These are phyloP conservation scores for Boletus holoroseus DNA, from an alignment of 1,284 basidiomycete genomes.

Conservation along the genomic window DNA sequence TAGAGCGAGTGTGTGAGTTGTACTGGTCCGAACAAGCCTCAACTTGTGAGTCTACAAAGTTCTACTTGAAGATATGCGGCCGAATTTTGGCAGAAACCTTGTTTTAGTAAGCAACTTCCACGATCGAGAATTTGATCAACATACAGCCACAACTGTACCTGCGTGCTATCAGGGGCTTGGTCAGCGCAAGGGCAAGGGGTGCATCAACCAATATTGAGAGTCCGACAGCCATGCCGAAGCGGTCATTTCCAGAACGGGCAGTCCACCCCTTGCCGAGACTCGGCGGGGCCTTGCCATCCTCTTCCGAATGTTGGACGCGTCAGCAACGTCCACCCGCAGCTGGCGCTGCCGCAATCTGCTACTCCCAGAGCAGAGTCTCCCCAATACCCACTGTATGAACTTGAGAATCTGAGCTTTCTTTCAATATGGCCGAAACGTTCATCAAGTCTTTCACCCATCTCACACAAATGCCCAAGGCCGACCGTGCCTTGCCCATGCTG, in stretches of 20 bases:
- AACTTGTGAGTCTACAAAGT: background rate
- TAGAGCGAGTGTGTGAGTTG: no score
- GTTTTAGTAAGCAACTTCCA: no score
- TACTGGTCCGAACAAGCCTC: background rate
- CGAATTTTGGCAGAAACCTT: no score
- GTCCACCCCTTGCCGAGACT: no score
- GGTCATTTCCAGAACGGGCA: no score
- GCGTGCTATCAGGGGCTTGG: slow-evolving; percentile 8
- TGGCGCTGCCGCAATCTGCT: background rate
- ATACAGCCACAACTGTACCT: no score
- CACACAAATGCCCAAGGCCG: slow-evolving; percentile 54
- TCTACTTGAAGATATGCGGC: background rate
- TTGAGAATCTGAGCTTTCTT: background rate
- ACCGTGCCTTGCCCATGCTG: slow-evolving; percentile 59
- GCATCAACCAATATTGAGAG: no score
- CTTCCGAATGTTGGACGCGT: slow-evolving; percentile 3
- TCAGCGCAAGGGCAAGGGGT: slow-evolving; percentile 5
- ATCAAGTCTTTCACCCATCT: slow-evolving; percentile 65
- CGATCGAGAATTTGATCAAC: no score
- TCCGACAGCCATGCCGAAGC: no score
- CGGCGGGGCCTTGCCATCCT: background rate
- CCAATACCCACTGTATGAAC: background rate
- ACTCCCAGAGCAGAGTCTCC: background rate
- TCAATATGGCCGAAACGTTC: slow-evolving; percentile 45
- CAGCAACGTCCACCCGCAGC: slow-evolving; percentile 3